Evolutionary conservation across 495 filamentous ascomycete genomes (phyloP).

Genomic region (Arthonia radiata): DNA sequence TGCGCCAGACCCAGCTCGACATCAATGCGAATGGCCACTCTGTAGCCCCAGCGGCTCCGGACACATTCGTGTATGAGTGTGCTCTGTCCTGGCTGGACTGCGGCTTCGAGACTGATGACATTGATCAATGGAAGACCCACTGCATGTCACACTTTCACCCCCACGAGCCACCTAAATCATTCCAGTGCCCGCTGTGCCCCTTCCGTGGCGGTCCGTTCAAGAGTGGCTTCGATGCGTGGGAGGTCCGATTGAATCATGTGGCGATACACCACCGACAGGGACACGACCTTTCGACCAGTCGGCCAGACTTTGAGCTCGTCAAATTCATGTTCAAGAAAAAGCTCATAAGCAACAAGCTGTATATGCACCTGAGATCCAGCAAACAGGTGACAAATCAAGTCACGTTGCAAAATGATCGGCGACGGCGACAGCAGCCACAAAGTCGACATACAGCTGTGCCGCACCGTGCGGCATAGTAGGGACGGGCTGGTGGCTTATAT

Average conservation of each 20-base stretch:
- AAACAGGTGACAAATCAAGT: too few relatives aligned
- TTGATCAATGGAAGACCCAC: conserved; percentile 7
- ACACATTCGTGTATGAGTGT: conserved; percentile 6
- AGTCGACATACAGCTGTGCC: too few relatives aligned
- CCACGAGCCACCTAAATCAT: conserved; percentile 8
- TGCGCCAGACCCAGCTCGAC: too few relatives aligned
- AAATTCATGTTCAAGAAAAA: conserved; percentile 8
- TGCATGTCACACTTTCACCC: conserved; percentile 7
- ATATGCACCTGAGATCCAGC: too few relatives aligned
- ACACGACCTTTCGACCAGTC: conserved; percentile 5
- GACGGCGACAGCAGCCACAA: too few relatives aligned
- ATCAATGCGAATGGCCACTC: too few relatives aligned
- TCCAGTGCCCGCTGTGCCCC: conserved; percentile 7
- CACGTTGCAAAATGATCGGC: too few relatives aligned
- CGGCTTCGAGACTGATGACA: conserved; percentile 5
- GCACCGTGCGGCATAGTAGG: too few relatives aligned
- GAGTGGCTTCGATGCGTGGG: conserved; percentile 4
- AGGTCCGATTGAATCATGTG: conserved; percentile 6
- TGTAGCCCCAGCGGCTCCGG: too few relatives aligned
- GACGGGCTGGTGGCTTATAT: too few relatives aligned
- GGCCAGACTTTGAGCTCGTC: conserved; percentile 9
- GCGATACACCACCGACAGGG: conserved; percentile 5
- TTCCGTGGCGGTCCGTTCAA: conserved; percentile 4
- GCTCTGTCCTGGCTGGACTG: conserved; percentile 10
- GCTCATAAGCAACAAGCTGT: too few relatives aligned